Evolutionary conservation across 768 basidiomycete genomes (phyloP).

Genomic region (Sporobolomyces phaffii): DNA sequence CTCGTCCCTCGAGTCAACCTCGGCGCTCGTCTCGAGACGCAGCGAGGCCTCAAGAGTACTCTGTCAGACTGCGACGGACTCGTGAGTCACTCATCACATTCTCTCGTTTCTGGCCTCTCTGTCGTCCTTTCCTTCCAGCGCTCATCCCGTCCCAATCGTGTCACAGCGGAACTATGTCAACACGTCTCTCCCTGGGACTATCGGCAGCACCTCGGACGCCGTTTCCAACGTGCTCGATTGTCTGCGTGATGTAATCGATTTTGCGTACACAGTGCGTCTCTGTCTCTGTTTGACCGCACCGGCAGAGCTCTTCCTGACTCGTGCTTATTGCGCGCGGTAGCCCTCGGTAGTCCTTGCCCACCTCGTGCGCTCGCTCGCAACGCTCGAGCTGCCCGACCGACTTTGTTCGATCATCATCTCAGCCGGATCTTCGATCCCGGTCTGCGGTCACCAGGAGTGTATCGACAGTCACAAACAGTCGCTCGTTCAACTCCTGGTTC

Average conservation of each 20-base stretch:
- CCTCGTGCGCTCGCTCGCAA: not conserved
- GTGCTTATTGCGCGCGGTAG: not conserved
- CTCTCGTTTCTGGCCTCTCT: too few species aligned
- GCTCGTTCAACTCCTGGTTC: not conserved
- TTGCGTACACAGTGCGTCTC: not conserved
- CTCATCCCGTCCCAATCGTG: too few species aligned
- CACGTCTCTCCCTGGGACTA: not conserved
- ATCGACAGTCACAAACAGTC: not conserved
- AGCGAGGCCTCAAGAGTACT: not conserved
- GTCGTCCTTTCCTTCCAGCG: too few species aligned
- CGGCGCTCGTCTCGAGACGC: not conserved
- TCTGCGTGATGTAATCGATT: not conserved
- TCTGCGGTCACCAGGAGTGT: not conserved
- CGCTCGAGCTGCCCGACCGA: not conserved
- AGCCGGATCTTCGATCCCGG: not conserved
- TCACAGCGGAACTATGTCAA: not conserved
- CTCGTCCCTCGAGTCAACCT: not conserved
- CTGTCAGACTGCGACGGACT: not conserved
- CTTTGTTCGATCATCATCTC: not conserved
- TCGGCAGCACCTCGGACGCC: not conserved
- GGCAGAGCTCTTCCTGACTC: too few species aligned
- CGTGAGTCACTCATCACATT: not conserved
- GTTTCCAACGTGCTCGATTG: not conserved
- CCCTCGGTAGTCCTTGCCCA: not conserved
- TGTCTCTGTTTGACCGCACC: too few species aligned